A percentile compares a stretch with the other conserved stretches of the same genome.
Conservation (phyloP, 2,329 filamentous ascomycete genomes). For the Aspergillus alliaceus region DNA sequence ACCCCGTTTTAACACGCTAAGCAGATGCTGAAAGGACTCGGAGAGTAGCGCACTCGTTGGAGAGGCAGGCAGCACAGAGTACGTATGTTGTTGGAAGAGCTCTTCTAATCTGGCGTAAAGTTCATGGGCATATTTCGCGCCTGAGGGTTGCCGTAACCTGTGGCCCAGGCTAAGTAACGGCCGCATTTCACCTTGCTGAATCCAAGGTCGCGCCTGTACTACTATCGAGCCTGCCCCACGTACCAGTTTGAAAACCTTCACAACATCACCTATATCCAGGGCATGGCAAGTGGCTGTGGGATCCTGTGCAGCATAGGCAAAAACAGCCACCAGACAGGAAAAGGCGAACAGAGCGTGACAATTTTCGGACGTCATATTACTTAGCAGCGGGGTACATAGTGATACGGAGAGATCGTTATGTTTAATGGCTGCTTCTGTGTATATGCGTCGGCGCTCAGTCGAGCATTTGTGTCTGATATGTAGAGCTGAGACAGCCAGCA, state of each 20-base stretch:
- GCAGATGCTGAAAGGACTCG: background rate
- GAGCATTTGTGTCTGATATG: constrained; percentile 3
- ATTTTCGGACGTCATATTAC: constrained; percentile 8
- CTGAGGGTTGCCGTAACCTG: background rate
- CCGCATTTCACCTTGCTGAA: constrained; percentile 9
- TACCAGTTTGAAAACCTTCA: constrained; percentile 11
- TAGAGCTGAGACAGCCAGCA: constrained; percentile 12
- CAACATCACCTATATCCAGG: constrained; percentile 2
- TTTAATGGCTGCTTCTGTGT: constrained; percentile 7
- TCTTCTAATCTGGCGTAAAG: background rate
- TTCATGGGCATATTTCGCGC: background rate
- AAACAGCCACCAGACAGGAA: constrained; percentile 9
- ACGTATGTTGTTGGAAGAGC: background rate
- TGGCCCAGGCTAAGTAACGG: background rate
- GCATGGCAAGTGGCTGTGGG: background rate
- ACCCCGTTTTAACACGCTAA: background rate
- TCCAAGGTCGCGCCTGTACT: constrained; percentile 9
- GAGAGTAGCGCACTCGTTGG: background rate
- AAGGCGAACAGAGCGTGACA: constrained; percentile 14
- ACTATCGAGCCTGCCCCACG: constrained; percentile 10
- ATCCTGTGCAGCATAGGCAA: constrained; percentile 5
- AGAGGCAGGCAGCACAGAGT: no score
- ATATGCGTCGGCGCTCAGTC: background rate
- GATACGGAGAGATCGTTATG: constrained; percentile 10
- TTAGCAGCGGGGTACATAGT: constrained; percentile 9